A percentile compares a stretch with the other conserved stretches of the same genome.
Evolutionary conservation across 176 grass and related monocot species (phyloP).

Genomic region (Lolium rigidum): DNA sequence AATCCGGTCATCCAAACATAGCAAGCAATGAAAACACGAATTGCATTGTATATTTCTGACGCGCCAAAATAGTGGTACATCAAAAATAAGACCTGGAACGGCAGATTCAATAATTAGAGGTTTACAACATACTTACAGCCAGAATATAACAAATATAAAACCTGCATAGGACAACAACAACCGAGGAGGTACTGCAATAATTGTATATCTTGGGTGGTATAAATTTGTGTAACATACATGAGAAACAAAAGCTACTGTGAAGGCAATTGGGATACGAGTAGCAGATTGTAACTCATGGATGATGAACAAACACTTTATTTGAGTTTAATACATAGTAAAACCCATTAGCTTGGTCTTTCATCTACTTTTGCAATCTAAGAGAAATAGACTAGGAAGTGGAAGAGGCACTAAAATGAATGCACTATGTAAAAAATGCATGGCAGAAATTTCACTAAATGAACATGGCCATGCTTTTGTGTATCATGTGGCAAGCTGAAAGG

Average conservation of each 20-base stretch:
- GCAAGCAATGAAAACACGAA: constrained; percentile 78
- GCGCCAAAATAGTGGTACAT: constrained; percentile 89
- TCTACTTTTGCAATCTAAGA: constrained; percentile 5
- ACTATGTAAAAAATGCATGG: background rate
- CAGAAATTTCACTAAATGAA: constrained; percentile 30
- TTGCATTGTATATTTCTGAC: constrained; percentile 81
- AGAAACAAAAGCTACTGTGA: background rate
- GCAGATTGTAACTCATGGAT: background rate
- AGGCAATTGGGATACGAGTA: background rate
- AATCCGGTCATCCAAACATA: constrained; percentile 96
- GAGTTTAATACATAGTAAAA: constrained; percentile 1
- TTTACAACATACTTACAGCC: constrained; percentile 15
- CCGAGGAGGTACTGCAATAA: constrained; percentile 12
- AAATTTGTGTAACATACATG: constrained; percentile 4
- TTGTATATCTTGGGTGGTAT: background rate
- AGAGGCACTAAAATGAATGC: background rate
- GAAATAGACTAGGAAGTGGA: background rate
- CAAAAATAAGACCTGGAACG: constrained; percentile 75
- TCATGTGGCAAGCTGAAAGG: constrained; percentile 10
- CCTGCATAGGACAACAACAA: background rate
- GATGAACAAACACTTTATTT: background rate
- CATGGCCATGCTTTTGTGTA: constrained; percentile 2
- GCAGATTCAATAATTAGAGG: constrained; percentile 27
- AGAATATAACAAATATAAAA: background rate
- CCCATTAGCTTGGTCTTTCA: background rate